These are phyloP conservation scores for Kwoniella dejecticola DNA, from an alignment of 768 basidiomycete species.

Conservation along the genomic window DNA sequence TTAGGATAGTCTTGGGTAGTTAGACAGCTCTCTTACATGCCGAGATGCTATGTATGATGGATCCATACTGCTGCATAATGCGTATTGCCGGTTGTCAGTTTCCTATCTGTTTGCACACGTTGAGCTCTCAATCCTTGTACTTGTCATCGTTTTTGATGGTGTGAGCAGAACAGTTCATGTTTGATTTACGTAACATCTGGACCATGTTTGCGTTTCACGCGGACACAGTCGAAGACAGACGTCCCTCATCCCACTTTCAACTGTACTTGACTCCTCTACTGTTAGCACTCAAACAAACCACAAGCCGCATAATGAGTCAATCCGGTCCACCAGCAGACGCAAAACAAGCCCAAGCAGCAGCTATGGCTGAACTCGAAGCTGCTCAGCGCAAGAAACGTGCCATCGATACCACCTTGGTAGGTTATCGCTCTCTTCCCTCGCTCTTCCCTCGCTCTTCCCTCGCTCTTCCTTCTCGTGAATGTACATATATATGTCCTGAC, in stretches of 20 bases:
- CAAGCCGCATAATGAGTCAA: slow-evolving; percentile 34
- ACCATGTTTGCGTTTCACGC: no score
- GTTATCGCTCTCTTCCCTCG: background rate
- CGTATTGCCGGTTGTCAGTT: background rate
- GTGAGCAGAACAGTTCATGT: no score
- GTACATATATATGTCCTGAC: no score
- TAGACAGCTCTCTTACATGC: slow-evolving; percentile 7
- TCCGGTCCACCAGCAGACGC: slow-evolving; percentile 50
- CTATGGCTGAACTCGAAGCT: slow-evolving; percentile 44
- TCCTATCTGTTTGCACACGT: no score
- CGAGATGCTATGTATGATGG: slow-evolving; percentile 40
- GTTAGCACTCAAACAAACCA: background rate
- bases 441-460: no score
- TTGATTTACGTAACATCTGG: no score
- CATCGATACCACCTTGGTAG: slow-evolving; percentile 39
- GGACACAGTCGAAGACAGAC: no score
- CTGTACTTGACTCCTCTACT: background rate
- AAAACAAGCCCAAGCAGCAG: slow-evolving; percentile 51
- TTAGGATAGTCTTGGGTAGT: slow-evolving; percentile 8
- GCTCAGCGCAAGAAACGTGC: slow-evolving; percentile 42
- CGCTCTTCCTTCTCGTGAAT: no score
- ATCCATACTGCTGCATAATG: slow-evolving; percentile 28
- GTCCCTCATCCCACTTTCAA: no score
- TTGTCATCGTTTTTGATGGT: no score
- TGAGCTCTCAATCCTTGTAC: no score